Conservation (phyloP, 2,329 filamentous ascomycete genomes). For the Chalaropsis ovoidea region DNA sequence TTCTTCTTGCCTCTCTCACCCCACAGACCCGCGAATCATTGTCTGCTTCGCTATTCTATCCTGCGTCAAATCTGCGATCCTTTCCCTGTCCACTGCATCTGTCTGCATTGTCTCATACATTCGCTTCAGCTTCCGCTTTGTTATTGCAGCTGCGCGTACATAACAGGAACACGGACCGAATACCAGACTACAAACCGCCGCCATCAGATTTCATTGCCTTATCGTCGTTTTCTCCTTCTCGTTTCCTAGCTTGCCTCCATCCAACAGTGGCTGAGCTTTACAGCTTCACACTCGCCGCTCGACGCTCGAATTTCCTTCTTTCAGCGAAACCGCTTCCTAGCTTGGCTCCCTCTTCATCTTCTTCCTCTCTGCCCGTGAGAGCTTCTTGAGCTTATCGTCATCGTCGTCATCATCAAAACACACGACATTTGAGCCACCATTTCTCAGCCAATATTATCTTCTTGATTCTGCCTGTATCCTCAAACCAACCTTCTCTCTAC, state of each 20-base stretch:
- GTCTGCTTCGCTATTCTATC: background rate
- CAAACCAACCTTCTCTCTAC: background rate
- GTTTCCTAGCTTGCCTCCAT: background rate
- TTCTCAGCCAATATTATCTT: background rate
- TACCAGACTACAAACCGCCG: background rate
- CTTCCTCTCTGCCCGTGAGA: background rate
- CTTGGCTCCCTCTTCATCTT: background rate
- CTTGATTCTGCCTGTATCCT: background rate
- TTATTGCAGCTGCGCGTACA: conserved; percentile 12
- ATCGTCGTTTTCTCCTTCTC: conserved; percentile 4
- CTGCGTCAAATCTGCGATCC: background rate
- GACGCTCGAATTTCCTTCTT: background rate
- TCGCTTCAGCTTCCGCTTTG: conserved; percentile 21
- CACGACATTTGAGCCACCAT: background rate
- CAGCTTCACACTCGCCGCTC: background rate
- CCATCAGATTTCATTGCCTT: conserved; percentile 1
- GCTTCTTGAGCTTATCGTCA: background rate
- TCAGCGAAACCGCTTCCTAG: background rate
- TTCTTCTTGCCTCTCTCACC: background rate
- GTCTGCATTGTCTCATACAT: conserved; percentile 13
- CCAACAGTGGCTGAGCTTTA: conserved; percentile 3
- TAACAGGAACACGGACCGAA: background rate
- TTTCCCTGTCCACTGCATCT: conserved; percentile 6
- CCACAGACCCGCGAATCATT: background rate
- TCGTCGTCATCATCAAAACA: background rate